Evolutionary conservation across 1,284 basidiomycete species (phyloP), one percentile per base, ranked within the genome.

Genomic region (Ceratobasidium theobromae): DNA sequence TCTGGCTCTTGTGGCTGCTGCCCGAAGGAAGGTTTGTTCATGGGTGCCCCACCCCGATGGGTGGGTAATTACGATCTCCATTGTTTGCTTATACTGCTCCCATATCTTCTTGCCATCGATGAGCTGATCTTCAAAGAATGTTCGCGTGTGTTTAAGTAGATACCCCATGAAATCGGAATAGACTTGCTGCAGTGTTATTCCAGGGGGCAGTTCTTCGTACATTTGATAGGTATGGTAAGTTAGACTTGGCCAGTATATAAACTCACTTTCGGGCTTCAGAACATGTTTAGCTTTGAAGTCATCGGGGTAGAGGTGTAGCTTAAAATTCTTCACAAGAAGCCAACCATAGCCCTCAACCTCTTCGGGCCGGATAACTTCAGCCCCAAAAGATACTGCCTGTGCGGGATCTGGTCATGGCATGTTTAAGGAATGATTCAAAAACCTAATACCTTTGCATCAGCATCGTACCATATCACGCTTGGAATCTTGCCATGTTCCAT

Each of bases 161-260:
- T 69, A 70, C 6, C 43, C 32, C 23, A 70, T 14, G 40, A 68
- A 64, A 35, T 70, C 69, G 0, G 67, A 23, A 38, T 70, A 70
- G 35, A 70, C 52, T 9, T 60, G 49, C 25, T 8, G n/a, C n/a
- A n/a, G n/a, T n/a, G n/a, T n/a, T n/a, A n/a, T n/a, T n/a, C n/a
- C n/a, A n/a, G n/a, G n/a, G n/a, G n/a, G n/a, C n/a, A n/a, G n/a
- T n/a, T n/a, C n/a, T n/a, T n/a, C n/a, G n/a, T n/a, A n/a, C n/a
- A n/a, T n/a, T n/a, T n/a, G n/a, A n/a, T n/a, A n/a, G n/a, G n/a
- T n/a, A n/a, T n/a, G n/a, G n/a, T n/a, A n/a, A n/a, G n/a, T n/a
- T n/a, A n/a, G n/a, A n/a, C n/a, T n/a, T n/a, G n/a, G n/a, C n/a
- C n/a, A n/a, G n/a, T n/a, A n/a, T n/a, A n/a, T n/a, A n/a, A n/a